Conservation (phyloP, 352 stramenopile species). For the Pythium phragmiticola region DNA sequence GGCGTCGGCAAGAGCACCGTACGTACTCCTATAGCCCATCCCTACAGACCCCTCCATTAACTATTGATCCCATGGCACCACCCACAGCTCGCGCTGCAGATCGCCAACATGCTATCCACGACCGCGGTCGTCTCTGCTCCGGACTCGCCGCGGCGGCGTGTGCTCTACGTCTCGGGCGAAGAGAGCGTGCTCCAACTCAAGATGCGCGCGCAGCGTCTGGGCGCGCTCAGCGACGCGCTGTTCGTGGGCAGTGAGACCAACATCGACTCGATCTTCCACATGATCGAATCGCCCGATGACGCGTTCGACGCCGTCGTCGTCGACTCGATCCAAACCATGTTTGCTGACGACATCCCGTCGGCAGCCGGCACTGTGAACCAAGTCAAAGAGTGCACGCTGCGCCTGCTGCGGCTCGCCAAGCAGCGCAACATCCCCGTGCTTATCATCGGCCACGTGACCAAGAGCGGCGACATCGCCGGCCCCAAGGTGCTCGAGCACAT, state of each 20-base stretch:
- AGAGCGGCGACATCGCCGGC: constrained; percentile 94
- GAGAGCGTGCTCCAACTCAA: constrained; percentile 96
- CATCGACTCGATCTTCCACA: constrained; percentile 66
- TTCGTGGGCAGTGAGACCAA: constrained; percentile 87
- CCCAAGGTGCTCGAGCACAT: constrained; percentile 91
- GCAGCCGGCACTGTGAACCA: constrained; percentile 89
- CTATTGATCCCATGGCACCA: constrained; percentile 7
- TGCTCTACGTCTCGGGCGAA: constrained; percentile 96
- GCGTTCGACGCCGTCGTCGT: constrained; percentile 86
- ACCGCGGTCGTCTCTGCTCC: constrained; percentile 4
- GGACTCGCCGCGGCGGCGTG: constrained; percentile 29
- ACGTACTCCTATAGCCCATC: background rate
- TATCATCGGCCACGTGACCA: constrained; percentile 97
- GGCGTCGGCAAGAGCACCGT: constrained; percentile 93
- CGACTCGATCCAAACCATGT: constrained; percentile 97
- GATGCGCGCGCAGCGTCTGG: constrained; percentile 88
- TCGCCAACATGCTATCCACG: constrained; percentile 84
- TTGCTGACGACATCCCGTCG: constrained; percentile 80
- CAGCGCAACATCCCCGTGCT: constrained; percentile 90
- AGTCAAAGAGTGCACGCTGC: constrained; percentile 94
- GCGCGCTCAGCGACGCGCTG: constrained; percentile 56
- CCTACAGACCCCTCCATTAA: too few species aligned
- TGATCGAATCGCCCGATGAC: constrained; percentile 41
- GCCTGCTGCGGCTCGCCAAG: constrained; percentile 94
- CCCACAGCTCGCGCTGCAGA: constrained; percentile 88